These are phyloP conservation scores for Litsea cubeba DNA, from an alignment of 164 flowering plant species.

Conservation along the genomic window DNA sequence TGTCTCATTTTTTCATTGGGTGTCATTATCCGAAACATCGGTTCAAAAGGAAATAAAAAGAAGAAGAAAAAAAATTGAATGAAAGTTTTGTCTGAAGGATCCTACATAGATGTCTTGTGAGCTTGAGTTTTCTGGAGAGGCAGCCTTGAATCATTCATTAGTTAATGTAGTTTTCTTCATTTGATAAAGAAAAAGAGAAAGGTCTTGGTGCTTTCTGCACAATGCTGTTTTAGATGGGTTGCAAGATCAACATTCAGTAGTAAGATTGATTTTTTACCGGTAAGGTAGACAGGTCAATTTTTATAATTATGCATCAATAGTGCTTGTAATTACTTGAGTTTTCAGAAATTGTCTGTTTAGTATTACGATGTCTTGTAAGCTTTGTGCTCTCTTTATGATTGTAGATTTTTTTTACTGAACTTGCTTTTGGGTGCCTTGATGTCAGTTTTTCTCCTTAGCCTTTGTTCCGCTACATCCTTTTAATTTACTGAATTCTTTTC, in stretches of 20 bases:
- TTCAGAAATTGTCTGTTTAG: neutral
- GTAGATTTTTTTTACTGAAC: neutral
- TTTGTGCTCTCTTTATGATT: neutral
- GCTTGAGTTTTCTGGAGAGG: too few relatives aligned
- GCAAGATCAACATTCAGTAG: neutral
- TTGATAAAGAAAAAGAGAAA: neutral
- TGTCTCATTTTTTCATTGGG: too few relatives aligned
- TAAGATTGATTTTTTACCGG: neutral
- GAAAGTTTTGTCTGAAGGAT: too few relatives aligned
- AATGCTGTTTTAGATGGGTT: neutral
- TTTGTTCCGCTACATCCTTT: neutral
- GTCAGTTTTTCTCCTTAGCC: too few relatives aligned
- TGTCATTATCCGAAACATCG: too few relatives aligned
- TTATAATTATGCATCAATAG: neutral
- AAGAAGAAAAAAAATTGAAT: too few relatives aligned
- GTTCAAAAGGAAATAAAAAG: too few relatives aligned
- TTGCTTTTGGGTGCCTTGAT: neutral
- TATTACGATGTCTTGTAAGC: neutral
- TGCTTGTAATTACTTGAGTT: neutral
- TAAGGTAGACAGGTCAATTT: neutral
- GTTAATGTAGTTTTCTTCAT: neutral
- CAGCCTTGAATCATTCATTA: too few relatives aligned
- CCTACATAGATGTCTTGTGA: too few relatives aligned
- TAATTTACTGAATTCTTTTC: neutral
- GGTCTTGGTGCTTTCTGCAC: neutral